A percentile compares a stretch with the other conserved stretches of the same genome.
Conservation (phyloP, 1,284 basidiomycete species). For the Pisolithus thermaeus region DNA sequence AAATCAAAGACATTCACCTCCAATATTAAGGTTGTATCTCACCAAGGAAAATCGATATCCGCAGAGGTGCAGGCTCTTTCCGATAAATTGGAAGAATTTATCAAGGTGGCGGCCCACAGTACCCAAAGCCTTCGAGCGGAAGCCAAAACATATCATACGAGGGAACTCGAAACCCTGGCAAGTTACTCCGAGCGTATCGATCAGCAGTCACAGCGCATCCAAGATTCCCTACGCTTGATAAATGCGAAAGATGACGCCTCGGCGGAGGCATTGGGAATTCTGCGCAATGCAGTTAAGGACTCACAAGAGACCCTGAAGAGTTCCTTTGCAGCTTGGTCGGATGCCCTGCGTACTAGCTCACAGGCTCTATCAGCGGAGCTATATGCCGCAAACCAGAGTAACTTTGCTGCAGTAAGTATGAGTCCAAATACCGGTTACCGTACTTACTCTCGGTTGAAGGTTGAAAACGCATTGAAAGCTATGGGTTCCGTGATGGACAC, state of each 20-base stretch:
- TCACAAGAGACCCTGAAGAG: conserved; percentile 48
- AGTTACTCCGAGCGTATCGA: conserved; percentile 52
- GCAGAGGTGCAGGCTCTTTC: conserved; percentile 49
- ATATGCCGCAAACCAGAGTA: conserved; percentile 36
- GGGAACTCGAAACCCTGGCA: conserved; percentile 50
- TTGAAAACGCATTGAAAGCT: conserved; percentile 49
- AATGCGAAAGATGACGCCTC: conserved; percentile 51
- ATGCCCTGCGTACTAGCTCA: conserved; percentile 44
- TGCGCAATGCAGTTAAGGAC: conserved; percentile 46
- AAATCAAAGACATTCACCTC: conserved; percentile 62
- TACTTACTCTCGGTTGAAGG: conserved; percentile 21
- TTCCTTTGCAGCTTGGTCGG: conserved; percentile 51
- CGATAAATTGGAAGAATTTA: conserved; percentile 57
- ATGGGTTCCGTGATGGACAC: conserved; percentile 54
- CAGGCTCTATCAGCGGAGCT: conserved; percentile 43
- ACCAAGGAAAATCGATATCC: conserved; percentile 56
- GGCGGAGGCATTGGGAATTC: conserved; percentile 43
- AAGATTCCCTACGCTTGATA: conserved; percentile 54
- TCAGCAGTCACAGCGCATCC: conserved; percentile 53
- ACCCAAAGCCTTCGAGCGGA: conserved; percentile 50
- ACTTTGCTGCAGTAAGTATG: conserved; percentile 39
- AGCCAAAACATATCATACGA: conserved; percentile 51
- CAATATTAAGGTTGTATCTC: conserved; percentile 62
- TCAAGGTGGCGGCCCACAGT: conserved; percentile 49
- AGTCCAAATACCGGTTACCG: conserved; percentile 1